A percentile compares a stretch with the other conserved stretches of the same genome.
phyloP scores from a whole-genome alignment of 306 rosid species.

The Trifolium subterraneum region DNA sequence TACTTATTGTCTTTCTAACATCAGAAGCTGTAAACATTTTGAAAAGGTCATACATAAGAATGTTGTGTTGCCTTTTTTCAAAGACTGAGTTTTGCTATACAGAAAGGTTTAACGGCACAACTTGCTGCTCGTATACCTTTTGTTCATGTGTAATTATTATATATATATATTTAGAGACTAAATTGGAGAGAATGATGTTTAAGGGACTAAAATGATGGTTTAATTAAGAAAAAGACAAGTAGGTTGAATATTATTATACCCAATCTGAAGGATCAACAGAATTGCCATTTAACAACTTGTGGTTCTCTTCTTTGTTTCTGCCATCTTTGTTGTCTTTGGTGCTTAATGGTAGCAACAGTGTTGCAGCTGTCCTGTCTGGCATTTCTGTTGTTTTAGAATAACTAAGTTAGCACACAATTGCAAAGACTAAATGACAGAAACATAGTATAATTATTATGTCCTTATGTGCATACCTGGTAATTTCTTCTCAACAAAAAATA shows the following conservation, averaged over 20 bases:
- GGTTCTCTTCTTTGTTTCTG: slow-evolving; percentile 82
- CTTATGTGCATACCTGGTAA: slow-evolving; percentile 67
- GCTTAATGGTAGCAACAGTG: slow-evolving; percentile 70
- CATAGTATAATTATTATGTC: slow-evolving; percentile 12
- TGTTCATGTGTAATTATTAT: too few species aligned
- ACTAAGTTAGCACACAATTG: slow-evolving; percentile 44
- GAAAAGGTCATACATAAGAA: too few species aligned
- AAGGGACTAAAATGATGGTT: background rate
- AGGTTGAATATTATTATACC: slow-evolving; percentile 51
- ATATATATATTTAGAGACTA: too few species aligned
- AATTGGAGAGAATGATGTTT: too few species aligned
- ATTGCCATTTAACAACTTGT: slow-evolving; percentile 86
- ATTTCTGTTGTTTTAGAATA: slow-evolving; percentile 59
- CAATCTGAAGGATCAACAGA: slow-evolving; percentile 81
- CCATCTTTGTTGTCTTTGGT: slow-evolving; percentile 85
- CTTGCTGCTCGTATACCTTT: too few species aligned
- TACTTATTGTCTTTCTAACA: too few species aligned
- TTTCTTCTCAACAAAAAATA: slow-evolving; percentile 86
- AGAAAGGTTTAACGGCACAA: too few species aligned
- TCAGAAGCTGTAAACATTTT: too few species aligned
- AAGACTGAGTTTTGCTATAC: too few species aligned
- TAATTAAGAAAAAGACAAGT: background rate
- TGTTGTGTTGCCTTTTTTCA: too few species aligned
- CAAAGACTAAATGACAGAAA: slow-evolving; percentile 32
- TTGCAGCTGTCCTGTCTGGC: slow-evolving; percentile 74